These are phyloP conservation scores for Termitomyces sp. DNA, from an alignment of 768 basidiomycete species.

Conservation along the genomic window DNA sequence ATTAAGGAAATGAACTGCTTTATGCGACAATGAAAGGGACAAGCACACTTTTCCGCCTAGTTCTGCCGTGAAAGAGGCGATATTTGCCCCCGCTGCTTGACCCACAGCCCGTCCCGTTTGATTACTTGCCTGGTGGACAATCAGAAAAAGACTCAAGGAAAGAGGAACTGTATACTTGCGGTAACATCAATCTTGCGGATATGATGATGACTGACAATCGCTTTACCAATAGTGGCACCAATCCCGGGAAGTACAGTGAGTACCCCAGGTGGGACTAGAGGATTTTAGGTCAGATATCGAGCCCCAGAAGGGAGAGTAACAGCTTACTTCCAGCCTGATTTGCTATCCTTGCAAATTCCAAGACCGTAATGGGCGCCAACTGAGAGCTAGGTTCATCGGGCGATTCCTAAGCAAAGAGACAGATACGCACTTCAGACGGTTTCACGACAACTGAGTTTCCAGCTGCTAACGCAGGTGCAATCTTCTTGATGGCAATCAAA, in stretches of 20 bases:
- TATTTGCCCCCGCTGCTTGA: constrained; percentile 66
- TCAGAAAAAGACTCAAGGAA: not conserved
- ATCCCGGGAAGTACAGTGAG: constrained; percentile 73
- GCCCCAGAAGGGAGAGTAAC: not conserved
- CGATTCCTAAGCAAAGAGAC: not conserved
- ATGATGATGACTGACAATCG: constrained; percentile 60
- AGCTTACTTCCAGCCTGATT: constrained; percentile 58
- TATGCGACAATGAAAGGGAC: not conserved
- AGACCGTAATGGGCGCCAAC: constrained; percentile 76
- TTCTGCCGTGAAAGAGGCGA: constrained; percentile 78
- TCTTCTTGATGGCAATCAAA: constrained; percentile 87
- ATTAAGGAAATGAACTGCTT: not conserved
- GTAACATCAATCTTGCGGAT: constrained; percentile 85
- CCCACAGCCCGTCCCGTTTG: constrained; percentile 74
- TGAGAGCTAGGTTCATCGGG: not conserved
- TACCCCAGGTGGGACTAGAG: constrained; percentile 71
- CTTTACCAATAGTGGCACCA: constrained; percentile 60
- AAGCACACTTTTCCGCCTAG: constrained; percentile 76
- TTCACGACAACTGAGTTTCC: constrained; percentile 84
- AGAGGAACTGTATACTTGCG: constrained; percentile 34
- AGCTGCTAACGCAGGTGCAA: constrained; percentile 80
- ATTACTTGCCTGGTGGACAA: constrained; percentile 63
- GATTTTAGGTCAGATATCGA: not conserved
- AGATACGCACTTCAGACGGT: constrained; percentile 61
- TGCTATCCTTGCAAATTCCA: constrained; percentile 71